A percentile compares a stretch with the other conserved stretches of the same genome.
These are phyloP conservation scores for Trypanosoma avium DNA, from an alignment of 208 protist species.

Conservation along the genomic window DNA sequence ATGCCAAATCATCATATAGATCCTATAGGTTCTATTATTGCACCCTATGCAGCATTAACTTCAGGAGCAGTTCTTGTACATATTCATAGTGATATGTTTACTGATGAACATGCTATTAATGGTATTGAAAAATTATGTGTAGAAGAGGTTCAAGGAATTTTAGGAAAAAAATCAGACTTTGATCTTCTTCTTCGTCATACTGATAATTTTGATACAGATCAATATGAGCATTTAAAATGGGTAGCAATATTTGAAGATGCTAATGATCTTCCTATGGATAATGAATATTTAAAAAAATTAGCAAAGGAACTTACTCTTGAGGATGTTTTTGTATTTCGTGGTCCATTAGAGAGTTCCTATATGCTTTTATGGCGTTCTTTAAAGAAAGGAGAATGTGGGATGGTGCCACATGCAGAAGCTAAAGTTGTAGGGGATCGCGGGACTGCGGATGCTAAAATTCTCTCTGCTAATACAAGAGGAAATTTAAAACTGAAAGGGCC, in stretches of 20 bases:
- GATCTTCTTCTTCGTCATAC: conserved; percentile 87
- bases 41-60: conserved; percentile 85
- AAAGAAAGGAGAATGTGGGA: conserved; percentile 59
- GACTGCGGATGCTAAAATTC: conserved; percentile 84
- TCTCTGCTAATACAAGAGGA: conserved; percentile 77
- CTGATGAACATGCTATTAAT: conserved; percentile 90
- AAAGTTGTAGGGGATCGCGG: conserved; percentile 91
- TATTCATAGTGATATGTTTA: conserved; percentile 88
- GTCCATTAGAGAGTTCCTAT: conserved; percentile 79
- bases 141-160: conserved; percentile 82
- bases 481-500: conserved; percentile 89
- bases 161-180: conserved; percentile 80
- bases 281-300: conserved; percentile 80
- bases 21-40: conserved; percentile 84
- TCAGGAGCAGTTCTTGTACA: conserved; percentile 86
- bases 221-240: conserved; percentile 83
- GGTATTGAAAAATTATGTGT: conserved; percentile 89
- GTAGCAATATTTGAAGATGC: conserved; percentile 87
- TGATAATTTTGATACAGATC: conserved; percentile 85
- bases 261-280: conserved; percentile 43
- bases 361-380: conserved; percentile 82
- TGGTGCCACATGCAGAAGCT: conserved; percentile 83
- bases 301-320: conserved; percentile 72
- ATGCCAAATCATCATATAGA: conserved; percentile 89
- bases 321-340: conserved; percentile 88